Evolutionary conservation across 768 basidiomycete species (phyloP).

Genomic region (Leccinum variicolor): DNA sequence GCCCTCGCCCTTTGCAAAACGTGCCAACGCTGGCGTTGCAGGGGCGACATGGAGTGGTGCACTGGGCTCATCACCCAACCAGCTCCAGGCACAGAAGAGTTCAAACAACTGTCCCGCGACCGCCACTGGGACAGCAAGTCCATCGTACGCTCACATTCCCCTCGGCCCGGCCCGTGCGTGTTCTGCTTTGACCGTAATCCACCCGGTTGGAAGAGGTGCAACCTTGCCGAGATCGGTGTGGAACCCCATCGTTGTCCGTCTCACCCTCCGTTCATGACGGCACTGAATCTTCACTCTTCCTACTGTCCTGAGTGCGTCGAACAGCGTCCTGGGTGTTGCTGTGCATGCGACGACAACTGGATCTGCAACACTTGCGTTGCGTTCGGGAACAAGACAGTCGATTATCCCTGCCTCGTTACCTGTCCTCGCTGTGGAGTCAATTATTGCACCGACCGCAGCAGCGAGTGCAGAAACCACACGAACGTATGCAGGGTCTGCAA

Average conservation of each 20-base stretch:
- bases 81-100: constrained; percentile 3
- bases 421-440: constrained; percentile 14
- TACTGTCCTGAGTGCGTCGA: constrained; percentile 9
- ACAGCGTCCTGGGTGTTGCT: neutral
- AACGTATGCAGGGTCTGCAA: constrained; percentile 9
- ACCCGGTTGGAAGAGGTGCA: neutral
- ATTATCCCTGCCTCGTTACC: neutral
- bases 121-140: constrained; percentile 6
- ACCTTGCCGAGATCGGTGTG: neutral
- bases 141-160: constrained; percentile 15
- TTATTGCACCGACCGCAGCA: neutral
- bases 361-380: constrained; percentile 5
- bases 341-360: constrained; percentile 1
- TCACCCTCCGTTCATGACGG: neutral
- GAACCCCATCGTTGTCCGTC: constrained; percentile 5
- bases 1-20: constrained; percentile 5
- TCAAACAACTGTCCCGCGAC: neutral
- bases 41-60: constrained; percentile 15
- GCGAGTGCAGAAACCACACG: neutral
- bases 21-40: constrained; percentile 12
- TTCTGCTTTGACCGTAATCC: neutral
- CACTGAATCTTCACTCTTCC: neutral
- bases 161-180: constrained; percentile 7
- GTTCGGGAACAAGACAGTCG: neutral
- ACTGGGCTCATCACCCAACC: constrained; percentile 9